phyloP scores from a whole-genome alignment of 169 alveolate genomes.

The Ichthyophthirius multifiliis region DNA sequence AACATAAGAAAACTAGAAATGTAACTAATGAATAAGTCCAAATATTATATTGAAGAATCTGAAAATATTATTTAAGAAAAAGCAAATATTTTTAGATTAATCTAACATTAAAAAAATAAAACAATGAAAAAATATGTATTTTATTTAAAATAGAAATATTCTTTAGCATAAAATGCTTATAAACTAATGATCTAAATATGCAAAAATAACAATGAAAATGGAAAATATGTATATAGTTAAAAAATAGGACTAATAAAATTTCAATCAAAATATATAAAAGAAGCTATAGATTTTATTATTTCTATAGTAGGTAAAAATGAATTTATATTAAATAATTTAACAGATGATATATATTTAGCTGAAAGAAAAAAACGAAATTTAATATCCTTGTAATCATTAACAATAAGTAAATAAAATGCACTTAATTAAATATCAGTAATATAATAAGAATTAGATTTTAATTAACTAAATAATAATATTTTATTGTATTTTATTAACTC shows the following conservation, averaged over 20 bases:
- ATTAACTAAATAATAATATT: not conserved
- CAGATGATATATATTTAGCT: slow-evolving; percentile 16
- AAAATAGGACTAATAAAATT: not conserved
- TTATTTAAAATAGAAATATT: not conserved
- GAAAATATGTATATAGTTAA: not conserved
- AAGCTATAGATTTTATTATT: slow-evolving; percentile 26
- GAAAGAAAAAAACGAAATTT: no score
- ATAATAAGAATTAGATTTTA: no score
- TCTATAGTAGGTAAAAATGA: slow-evolving; percentile 21
- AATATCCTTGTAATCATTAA: no score
- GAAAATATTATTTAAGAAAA: not conserved
- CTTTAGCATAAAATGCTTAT: not conserved
- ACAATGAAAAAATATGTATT: not conserved
- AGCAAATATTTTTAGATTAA: not conserved
- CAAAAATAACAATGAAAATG: not conserved
- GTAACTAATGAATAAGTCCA: not conserved
- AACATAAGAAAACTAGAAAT: not conserved
- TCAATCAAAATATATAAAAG: slow-evolving; percentile 17
- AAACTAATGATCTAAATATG: not conserved
- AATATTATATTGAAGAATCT: not conserved
- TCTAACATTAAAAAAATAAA: not conserved
- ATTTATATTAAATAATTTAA: slow-evolving; percentile 7
- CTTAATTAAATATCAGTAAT: no score
- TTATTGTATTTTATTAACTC: not conserved
- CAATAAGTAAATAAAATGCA: no score